Evolutionary conservation across 2,329 filamentous ascomycete genomes (phyloP), one percentile per base, ranked within the genome.

Genomic region (Botryosphaeria dothidea): DNA sequence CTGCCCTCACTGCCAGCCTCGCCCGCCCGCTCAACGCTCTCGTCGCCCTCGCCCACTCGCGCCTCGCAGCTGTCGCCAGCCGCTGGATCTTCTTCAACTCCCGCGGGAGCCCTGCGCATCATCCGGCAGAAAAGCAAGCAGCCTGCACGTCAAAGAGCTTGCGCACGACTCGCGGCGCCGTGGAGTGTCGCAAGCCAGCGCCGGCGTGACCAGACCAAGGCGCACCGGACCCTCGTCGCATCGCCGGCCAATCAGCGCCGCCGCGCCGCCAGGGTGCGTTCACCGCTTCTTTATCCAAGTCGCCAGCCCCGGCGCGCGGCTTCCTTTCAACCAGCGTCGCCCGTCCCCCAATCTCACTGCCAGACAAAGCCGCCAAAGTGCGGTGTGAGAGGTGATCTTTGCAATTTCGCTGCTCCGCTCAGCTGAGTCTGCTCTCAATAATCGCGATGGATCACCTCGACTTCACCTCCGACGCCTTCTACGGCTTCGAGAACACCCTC

Each of bases 321-420:
- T 58, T 64, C 62, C 62, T 58, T 64, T 54, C 51, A 49, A 45
- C 62, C 51, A 45, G 46, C 61, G 61, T 45, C 61, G 48, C 49
- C 61, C 48, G 36, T 54, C 49, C 52, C 62, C 54, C 51, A 65
- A 57, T 58, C 46, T 57, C 62, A 54, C 62, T 29, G 46, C 49
- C 62, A 56, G 38, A 43, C 23, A 41, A 51, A 54, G 62, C 62
- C 62, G 62, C 62, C 48, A 64, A 64, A 64, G 62, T 64, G 62
- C 62, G 62, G 62, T 65, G 62, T 65, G 62, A 58, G 46, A 58
- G 62, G 62, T 65, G 62, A 65, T 65, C 62, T 57, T 65, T 65
- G 62, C 62, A 65, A 65, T 58, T 58, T 45, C 62, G 51, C 51
- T 58, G 43, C 62, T 58, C 62, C 62, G 51, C 62, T 65, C 52